These are phyloP conservation scores for Parastagonospora nodorum DNA, from an alignment of 2,329 filamentous ascomycete genomes.

Conservation along the genomic window DNA sequence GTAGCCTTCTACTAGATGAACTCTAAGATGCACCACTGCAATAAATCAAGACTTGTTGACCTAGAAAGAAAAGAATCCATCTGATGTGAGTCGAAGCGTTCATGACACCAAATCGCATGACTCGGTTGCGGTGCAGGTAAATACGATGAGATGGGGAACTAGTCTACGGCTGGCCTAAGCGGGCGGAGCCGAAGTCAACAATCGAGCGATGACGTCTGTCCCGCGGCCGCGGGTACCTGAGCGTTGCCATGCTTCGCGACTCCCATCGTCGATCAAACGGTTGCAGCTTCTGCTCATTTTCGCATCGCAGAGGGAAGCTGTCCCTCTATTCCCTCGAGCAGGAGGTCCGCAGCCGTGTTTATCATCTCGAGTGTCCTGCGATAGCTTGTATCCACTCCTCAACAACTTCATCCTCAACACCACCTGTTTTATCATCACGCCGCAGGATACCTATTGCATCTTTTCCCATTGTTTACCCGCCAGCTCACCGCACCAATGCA, in stretches of 20 bases:
- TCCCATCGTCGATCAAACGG: constrained; percentile 28
- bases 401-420: constrained; percentile 10
- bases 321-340: constrained; percentile 11
- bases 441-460: constrained; percentile 15
- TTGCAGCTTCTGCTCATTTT: constrained; percentile 18
- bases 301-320: constrained; percentile 24
- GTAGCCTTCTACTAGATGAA: no score
- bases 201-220: constrained; percentile 30
- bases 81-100: no score
- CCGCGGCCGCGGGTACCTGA: constrained; percentile 17
- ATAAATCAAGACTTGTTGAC: no score
- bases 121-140: no score
- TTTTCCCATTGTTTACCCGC: constrained; percentile 22
- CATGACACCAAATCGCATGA: no score
- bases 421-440: constrained; percentile 9
- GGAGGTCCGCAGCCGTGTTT: constrained; percentile 1
- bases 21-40: no score
- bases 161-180: neutral
- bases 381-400: constrained; percentile 8
- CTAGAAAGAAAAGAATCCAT: no score
- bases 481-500: constrained; percentile 11
- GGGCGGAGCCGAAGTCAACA: neutral
- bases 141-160: neutral
- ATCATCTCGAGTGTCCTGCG: constrained; percentile 9
- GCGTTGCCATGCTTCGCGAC: constrained; percentile 26